Percentiles rank a stretch among this genome's conserved stretches.
Conservation (phyloP, 805 yeast genomes). For the Brettanomyces nanus region DNA sequence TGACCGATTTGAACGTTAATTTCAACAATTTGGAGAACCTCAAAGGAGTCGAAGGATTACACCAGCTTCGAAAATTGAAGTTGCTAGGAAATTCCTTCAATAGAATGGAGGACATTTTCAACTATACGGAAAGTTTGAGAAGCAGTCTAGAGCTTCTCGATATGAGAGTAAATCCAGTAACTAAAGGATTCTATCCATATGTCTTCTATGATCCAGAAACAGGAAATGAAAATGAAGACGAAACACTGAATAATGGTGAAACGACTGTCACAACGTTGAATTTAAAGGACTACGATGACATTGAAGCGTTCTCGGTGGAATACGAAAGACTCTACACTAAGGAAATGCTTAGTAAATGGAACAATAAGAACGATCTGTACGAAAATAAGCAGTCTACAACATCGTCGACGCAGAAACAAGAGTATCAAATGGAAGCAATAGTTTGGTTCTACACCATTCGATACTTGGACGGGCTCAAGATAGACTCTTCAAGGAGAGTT, state of each 20-base stretch:
- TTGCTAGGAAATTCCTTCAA: conserved; percentile 39
- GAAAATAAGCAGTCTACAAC: conserved; percentile 1
- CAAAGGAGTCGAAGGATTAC: conserved; percentile 27
- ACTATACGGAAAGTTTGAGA: conserved; percentile 25
- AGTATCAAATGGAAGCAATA: conserved; percentile 15
- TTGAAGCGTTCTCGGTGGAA: conserved; percentile 41
- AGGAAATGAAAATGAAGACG: conserved; percentile 7
- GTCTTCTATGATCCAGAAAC: conserved; percentile 41
- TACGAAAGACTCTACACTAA: conserved; percentile 32
- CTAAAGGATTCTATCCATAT: conserved; percentile 40
- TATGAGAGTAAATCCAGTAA: conserved; percentile 41
- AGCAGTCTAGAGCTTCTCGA: conserved; percentile 33
- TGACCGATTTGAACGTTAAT: conserved; percentile 40
- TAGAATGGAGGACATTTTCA: conserved; percentile 26
- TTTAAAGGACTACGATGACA: conserved; percentile 40
- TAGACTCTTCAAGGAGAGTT: conserved; percentile 2
- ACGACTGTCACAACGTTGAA: conserved; percentile 22
- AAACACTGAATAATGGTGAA: conserved; percentile 1
- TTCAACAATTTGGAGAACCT: conserved; percentile 36
- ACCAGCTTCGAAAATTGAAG: conserved; percentile 30
- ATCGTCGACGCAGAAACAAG: conserved; percentile 2
- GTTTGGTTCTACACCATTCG: conserved; percentile 21
- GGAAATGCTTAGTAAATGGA: conserved; percentile 32
- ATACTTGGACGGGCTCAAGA: conserved; percentile 21
- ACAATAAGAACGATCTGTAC: conserved; percentile 26